Conservation (phyloP, 768 basidiomycete species). For the Chalciporus piperatus region DNA sequence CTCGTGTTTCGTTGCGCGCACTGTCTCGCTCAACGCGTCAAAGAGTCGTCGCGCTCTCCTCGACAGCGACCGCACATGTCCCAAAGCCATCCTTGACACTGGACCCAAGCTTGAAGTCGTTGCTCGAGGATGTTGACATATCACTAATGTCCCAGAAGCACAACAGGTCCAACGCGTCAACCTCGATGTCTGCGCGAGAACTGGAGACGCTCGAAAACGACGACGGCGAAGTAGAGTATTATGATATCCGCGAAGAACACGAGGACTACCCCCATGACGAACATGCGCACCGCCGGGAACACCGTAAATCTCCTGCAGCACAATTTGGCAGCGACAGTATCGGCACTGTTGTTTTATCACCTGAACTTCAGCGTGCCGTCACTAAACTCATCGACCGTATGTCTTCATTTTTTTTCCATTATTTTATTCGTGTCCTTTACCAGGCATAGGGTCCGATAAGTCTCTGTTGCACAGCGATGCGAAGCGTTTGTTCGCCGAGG, state of each 20-base stretch:
- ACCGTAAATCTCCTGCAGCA: constrained; percentile 77
- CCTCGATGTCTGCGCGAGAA: constrained; percentile 40
- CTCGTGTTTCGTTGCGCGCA: constrained; percentile 25
- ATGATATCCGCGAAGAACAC: constrained; percentile 29
- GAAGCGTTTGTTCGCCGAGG: constrained; percentile 60
- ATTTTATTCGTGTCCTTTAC: constrained; percentile 7
- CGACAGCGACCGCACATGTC: constrained; percentile 29
- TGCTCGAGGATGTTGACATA: constrained; percentile 68
- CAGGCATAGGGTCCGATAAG: constrained; percentile 57
- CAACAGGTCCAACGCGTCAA: constrained; percentile 22
- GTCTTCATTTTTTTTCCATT: constrained; percentile 10
- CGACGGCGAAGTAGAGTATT: constrained; percentile 28
- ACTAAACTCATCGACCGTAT: constrained; percentile 64
- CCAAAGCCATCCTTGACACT: constrained; percentile 62
- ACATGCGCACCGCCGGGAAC: constrained; percentile 29
- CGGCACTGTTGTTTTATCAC: constrained; percentile 69
- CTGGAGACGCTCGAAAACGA: constrained; percentile 50
- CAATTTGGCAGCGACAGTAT: constrained; percentile 72
- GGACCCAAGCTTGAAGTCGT: constrained; percentile 60
- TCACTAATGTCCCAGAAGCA: constrained; percentile 46
- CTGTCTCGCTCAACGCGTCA: constrained; percentile 23
- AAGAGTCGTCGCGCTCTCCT: constrained; percentile 26
- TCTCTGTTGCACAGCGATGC: constrained; percentile 64
- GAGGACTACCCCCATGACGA: constrained; percentile 32
- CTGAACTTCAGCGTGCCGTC: constrained; percentile 68